Conservation (phyloP, 768 basidiomycete species). For the Lentinula sp. region DNA sequence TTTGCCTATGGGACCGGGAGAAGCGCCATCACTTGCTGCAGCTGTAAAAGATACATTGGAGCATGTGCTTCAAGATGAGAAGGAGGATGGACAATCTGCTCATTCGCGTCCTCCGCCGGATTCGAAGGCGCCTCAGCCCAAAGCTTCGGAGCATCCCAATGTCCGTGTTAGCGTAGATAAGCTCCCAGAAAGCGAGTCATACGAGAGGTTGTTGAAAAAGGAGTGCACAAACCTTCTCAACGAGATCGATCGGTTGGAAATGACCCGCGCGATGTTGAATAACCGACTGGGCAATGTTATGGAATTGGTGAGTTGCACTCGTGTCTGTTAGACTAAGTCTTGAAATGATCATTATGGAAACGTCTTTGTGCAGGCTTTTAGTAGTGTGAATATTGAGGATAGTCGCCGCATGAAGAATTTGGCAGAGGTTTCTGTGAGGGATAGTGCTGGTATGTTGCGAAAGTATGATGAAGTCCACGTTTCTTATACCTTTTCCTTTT, state of each 20-base stretch:
- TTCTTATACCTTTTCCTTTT: background rate
- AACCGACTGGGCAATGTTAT: constrained; percentile 45
- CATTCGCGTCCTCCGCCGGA: background rate
- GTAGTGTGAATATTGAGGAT: constrained; percentile 42
- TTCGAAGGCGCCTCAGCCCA: background rate
- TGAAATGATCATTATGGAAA: background rate
- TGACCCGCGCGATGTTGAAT: constrained; percentile 32
- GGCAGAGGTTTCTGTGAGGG: constrained; percentile 33
- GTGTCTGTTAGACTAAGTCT: background rate
- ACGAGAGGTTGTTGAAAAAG: constrained; percentile 23
- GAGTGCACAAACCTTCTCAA: constrained; percentile 42
- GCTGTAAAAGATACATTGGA: background rate
- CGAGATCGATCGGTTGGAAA: constrained; percentile 45
- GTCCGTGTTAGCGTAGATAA: background rate
- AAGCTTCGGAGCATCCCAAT: background rate
- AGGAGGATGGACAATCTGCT: background rate
- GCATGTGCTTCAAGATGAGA: background rate
- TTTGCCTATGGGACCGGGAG: background rate
- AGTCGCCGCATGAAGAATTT: constrained; percentile 34
- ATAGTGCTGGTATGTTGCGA: constrained; percentile 30
- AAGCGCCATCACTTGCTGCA: background rate
- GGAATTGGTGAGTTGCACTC: constrained; percentile 28
- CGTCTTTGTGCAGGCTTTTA: constrained; percentile 31
- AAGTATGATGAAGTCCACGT: background rate
- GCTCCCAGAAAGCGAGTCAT: constrained; percentile 4